These are phyloP conservation scores for Aechmea fasciata DNA, from an alignment of 176 grass and related monocot genomes.

Conservation along the genomic window DNA sequence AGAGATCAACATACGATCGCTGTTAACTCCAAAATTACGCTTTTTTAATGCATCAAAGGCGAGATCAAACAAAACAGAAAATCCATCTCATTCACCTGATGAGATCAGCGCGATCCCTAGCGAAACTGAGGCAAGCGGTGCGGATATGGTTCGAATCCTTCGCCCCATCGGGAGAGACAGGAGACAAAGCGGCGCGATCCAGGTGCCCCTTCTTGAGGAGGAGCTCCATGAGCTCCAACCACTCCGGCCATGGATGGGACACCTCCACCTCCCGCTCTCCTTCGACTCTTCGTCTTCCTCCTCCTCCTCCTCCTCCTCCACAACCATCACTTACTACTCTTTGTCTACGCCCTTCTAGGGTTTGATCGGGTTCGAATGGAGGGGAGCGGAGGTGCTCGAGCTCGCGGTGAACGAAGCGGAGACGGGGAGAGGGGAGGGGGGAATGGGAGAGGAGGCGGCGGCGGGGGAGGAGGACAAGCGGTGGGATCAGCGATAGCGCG, in stretches of 20 bases:
- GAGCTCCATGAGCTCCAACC: constrained; percentile 59
- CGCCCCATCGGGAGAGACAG: constrained; percentile 7
- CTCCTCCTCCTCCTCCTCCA: background rate
- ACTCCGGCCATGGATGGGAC: constrained; percentile 62
- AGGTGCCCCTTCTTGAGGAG: constrained; percentile 47
- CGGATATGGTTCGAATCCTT: constrained; percentile 58
- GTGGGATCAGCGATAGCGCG: background rate
- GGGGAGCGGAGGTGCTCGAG: constrained; percentile 32
- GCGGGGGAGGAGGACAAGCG: background rate
- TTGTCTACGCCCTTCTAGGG: constrained; percentile 11
- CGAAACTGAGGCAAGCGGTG: constrained; percentile 66
- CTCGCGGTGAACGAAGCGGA: constrained; percentile 13
- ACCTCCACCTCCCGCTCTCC: constrained; percentile 36
- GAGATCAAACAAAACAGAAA: background rate
- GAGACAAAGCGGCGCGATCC: constrained; percentile 28
- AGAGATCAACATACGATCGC: background rate
- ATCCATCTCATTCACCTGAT: constrained; percentile 39
- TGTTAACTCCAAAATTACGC: background rate
- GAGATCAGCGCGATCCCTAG: constrained; percentile 40
- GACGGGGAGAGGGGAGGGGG: constrained; percentile 8
- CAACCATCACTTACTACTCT: constrained; percentile 7
- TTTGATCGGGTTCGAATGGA: background rate
- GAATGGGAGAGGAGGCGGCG: constrained; percentile 10
- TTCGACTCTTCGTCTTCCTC: background rate
- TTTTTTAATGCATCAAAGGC: background rate